Percentiles rank a stretch among this genome's conserved stretches.
Conservation (phyloP, 306 rosid genomes). For the Medicago arabica region DNA sequence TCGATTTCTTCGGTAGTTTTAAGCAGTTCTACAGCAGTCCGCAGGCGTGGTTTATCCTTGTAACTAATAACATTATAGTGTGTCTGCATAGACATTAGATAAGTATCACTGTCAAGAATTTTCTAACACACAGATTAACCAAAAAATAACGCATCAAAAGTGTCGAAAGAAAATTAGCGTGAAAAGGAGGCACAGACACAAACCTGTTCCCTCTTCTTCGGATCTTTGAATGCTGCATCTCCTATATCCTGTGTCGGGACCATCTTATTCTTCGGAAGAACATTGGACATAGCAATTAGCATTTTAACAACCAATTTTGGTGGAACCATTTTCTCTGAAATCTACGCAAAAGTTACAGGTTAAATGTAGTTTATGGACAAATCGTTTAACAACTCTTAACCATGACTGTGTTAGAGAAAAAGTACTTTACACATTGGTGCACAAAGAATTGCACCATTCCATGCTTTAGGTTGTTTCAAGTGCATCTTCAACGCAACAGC, state of each 20-base stretch:
- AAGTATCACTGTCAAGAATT: conserved; percentile 10
- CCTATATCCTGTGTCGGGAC: conserved; percentile 89
- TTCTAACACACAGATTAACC: not conserved
- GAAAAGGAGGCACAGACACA: not conserved
- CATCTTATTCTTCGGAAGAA: conserved; percentile 81
- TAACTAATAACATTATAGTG: conserved; percentile 77
- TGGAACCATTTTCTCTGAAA: conserved; percentile 91
- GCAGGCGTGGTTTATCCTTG: conserved; percentile 86
- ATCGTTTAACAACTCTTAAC: not conserved
- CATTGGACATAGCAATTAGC: conserved; percentile 62
- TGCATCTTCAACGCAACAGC: conserved; percentile 86
- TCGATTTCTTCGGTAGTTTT: conserved; percentile 84
- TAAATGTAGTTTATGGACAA: conserved; percentile 34
- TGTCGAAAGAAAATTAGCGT: not conserved
- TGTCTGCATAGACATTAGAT: conserved; percentile 58
- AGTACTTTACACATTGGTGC: conserved; percentile 99
- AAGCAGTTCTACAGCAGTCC: conserved; percentile 78
- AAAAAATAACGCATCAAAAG: not conserved
- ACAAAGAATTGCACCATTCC: conserved; percentile 92
- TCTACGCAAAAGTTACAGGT: conserved; percentile 53
- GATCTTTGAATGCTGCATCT: conserved; percentile 80
- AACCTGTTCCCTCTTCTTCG: conserved; percentile 72
- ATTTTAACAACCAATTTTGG: conserved; percentile 63
- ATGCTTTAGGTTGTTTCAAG: conserved; percentile 75
- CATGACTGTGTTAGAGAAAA: conserved; percentile 41